Base-by-base conservation (phyloP, 2,329 filamentous ascomycete species). In the Macrophomina tecta region DNA sequence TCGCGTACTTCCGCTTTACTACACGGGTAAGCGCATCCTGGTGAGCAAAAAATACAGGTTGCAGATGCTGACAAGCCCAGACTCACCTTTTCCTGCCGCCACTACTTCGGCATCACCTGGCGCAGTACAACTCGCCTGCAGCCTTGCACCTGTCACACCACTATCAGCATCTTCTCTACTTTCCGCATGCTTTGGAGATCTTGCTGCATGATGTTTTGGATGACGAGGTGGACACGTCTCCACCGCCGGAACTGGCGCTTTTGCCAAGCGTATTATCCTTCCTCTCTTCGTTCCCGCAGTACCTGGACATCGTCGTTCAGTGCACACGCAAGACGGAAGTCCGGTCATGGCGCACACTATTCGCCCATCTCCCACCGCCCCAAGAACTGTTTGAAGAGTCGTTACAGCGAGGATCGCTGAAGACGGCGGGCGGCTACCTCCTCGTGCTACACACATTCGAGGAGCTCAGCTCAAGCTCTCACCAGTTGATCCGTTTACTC, bases 301-400 rank as follows among this genome's bases (percentile, higher is more conserved):
- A 97, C 74, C 88, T 98, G 16, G 94, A 98, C 73, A 95, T 98
- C 67, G 90, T 99, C 30, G 91, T 99, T 23, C 95, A 97, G 79
- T 99, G 95, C 80, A 97, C 95, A 1, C 90, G 95, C 65, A 99
- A 99, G 80, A 99, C 95, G 0, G 95, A 99, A 76, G 89, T 97
- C 7, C 89, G 94, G 46, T 97, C 93, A 66, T 99, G 95, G 95
- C 89, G 91, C 68, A 97, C 95, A 0, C 84, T 99, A 1, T 99
- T 99, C 77, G 89, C 90, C 4, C 93, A 97, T 73, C 84, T 99
- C 0, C 95, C 95, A 0, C 92, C 94, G 0, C 92, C 94, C 4
- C 90, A 93, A 73, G 91, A 95, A 71, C 85, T 99, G 0, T 99
- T 99, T 72, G 94, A 99, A 77, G 92, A 97, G 77, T 94, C 93